Conservation (phyloP, 805 yeast genomes). For the Zygotorulaspora florentina region DNA sequence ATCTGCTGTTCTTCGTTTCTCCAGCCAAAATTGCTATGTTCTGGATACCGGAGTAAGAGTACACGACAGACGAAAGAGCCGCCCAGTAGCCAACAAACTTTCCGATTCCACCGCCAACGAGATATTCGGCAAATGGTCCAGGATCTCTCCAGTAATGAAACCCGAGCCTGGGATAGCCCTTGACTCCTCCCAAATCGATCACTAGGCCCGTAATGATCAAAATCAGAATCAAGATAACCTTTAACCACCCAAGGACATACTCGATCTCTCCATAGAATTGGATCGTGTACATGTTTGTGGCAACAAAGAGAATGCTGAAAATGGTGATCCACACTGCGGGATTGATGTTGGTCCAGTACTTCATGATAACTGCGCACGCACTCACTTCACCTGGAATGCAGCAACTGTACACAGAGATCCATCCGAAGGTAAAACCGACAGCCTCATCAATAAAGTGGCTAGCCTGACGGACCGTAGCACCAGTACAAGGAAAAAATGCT, state of each 20-base stretch:
- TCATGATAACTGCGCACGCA: constrained; percentile 45
- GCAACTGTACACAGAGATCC: constrained; percentile 35
- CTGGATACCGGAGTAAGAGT: constrained; percentile 69
- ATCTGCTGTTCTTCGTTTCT: constrained; percentile 65
- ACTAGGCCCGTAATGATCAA: constrained; percentile 63
- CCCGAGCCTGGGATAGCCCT: constrained; percentile 66
- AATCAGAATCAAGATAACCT: constrained; percentile 58
- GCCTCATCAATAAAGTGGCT: constrained; percentile 53
- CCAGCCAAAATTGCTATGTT: constrained; percentile 66
- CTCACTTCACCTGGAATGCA: constrained; percentile 45
- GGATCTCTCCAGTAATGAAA: constrained; percentile 67
- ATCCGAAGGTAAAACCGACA: constrained; percentile 50
- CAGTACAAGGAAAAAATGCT: constrained; percentile 50
- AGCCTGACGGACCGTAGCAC: constrained; percentile 48
- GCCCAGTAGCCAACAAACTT: constrained; percentile 57
- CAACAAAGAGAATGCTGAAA: constrained; percentile 35
- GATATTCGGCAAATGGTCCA: constrained; percentile 51
- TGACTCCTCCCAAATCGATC: constrained; percentile 74
- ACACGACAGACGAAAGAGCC: constrained; percentile 61
- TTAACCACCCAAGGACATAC: constrained; percentile 47
- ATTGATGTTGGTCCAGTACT: constrained; percentile 41
- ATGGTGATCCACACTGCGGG: constrained; percentile 45
- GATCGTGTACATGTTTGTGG: constrained; percentile 39
- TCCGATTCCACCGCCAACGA: constrained; percentile 44
- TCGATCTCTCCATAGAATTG: constrained; percentile 45